phyloP scores from a whole-genome alignment of 2,329 filamentous ascomycete species.

The Erysiphe neolycopersici region DNA sequence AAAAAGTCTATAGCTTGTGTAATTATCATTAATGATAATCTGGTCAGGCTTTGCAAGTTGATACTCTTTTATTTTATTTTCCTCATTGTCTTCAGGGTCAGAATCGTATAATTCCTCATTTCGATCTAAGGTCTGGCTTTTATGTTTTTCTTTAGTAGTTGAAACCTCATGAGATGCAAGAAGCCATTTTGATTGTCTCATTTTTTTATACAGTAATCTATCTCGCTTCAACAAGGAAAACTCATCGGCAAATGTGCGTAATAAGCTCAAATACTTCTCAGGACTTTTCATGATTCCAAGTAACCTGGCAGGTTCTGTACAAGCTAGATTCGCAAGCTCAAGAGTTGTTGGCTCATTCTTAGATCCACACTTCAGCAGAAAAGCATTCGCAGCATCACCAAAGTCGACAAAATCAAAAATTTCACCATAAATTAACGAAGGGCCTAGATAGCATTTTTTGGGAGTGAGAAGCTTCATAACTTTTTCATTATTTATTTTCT shows the following conservation, averaged over 20 bases:
- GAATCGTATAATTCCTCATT: slow-evolving; percentile 18
- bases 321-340: slow-evolving; percentile 66
- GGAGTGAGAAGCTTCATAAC: slow-evolving; percentile 34
- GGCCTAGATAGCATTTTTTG: slow-evolving; percentile 56
- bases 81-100: slow-evolving; percentile 17
- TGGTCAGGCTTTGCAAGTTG: slow-evolving; percentile 44
- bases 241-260: slow-evolving; percentile 57
- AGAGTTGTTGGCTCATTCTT: slow-evolving; percentile 71
- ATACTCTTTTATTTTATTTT: slow-evolving; percentile 23
- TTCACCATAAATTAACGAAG: slow-evolving; percentile 41
- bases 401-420: slow-evolving; percentile 98
- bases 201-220: slow-evolving; percentile 46
- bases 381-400: slow-evolving; percentile 62
- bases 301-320: slow-evolving; percentile 56
- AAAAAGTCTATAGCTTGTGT: slow-evolving; percentile 70
- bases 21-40: slow-evolving; percentile 64
- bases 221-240: slow-evolving; percentile 45
- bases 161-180: slow-evolving; percentile 55
- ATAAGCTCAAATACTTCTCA: slow-evolving; percentile 65
- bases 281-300: slow-evolving; percentile 53
- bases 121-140: neutral
- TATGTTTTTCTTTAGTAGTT: slow-evolving; percentile 5
- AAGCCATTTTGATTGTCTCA: slow-evolving; percentile 52
- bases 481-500: slow-evolving; percentile 17
- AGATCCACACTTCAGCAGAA: slow-evolving; percentile 67